phyloP scores from a whole-genome alignment of 2,329 filamentous ascomycete species.

The Diaporthe vaccinii region DNA sequence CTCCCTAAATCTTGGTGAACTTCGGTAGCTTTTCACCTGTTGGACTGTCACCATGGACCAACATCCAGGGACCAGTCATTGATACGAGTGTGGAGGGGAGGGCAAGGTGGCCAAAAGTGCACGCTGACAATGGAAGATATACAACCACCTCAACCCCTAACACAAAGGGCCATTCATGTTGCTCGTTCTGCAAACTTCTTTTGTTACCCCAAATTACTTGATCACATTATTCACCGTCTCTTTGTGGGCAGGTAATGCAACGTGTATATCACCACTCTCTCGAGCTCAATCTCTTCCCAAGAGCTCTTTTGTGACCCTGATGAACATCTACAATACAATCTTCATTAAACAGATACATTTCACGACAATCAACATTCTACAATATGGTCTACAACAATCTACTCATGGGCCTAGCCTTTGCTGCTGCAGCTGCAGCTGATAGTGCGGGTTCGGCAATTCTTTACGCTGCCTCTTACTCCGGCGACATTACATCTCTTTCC shows the following conservation, averaged over 20 bases:
- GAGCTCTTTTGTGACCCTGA: background rate
- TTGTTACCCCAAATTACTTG: background rate
- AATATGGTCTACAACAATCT: background rate
- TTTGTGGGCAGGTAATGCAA: background rate
- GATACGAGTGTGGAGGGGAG: background rate
- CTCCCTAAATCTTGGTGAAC: too few relatives aligned
- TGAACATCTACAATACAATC: background rate
- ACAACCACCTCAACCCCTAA: too few relatives aligned
- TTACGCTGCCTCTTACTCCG: constrained; percentile 7
- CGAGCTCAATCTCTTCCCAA: background rate
- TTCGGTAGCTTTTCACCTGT: too few relatives aligned
- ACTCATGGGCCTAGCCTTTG: background rate
- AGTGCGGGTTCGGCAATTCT: background rate
- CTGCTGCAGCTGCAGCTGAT: background rate
- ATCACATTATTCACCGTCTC: background rate
- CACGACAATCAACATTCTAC: background rate
- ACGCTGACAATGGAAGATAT: background rate
- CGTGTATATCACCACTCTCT: background rate
- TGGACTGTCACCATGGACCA: background rate
- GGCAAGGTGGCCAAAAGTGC: background rate
- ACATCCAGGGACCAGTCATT: background rate
- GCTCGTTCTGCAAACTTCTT: background rate
- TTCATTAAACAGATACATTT: background rate
- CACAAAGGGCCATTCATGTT: background rate
- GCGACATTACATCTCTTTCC: background rate